A percentile compares a stretch with the other conserved stretches of the same genome.
These are phyloP conservation scores for Pseudogymnoascus sp. DNA, from an alignment of 2,329 filamentous ascomycete genomes.

Conservation along the genomic window DNA sequence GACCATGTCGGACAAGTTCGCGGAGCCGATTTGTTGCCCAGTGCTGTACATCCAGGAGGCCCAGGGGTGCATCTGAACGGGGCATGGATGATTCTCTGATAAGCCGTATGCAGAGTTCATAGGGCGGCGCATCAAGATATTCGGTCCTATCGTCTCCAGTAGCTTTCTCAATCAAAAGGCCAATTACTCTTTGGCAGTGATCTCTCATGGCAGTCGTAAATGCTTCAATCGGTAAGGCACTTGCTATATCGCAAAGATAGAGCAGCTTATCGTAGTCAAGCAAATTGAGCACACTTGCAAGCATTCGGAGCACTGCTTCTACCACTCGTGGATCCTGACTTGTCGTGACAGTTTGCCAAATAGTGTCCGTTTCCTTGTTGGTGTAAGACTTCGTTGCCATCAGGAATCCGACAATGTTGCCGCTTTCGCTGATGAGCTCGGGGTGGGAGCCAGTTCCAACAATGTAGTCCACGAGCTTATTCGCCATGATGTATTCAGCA, in stretches of 20 bases:
- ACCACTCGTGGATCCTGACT: slow-evolving; percentile 81
- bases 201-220: slow-evolving; percentile 56
- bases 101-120: slow-evolving; percentile 55
- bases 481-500: slow-evolving; percentile 59
- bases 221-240: slow-evolving; percentile 52
- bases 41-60: slow-evolving; percentile 53
- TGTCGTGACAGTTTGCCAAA: slow-evolving; percentile 76
- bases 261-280: slow-evolving; percentile 44
- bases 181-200: slow-evolving; percentile 52
- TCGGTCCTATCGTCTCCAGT: slow-evolving; percentile 27
- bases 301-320: slow-evolving; percentile 67
- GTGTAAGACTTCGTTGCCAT: slow-evolving; percentile 70
- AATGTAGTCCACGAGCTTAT: slow-evolving; percentile 75
- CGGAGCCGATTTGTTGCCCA: slow-evolving; percentile 56
- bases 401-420: slow-evolving; percentile 81
- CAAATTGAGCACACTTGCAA: slow-evolving; percentile 40
- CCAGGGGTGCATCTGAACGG: slow-evolving; percentile 44
- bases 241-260: slow-evolving; percentile 65
- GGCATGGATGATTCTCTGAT: slow-evolving; percentile 62
- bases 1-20: slow-evolving; percentile 50
- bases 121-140: slow-evolving; percentile 38
- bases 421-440: slow-evolving; percentile 73
- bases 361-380: slow-evolving; percentile 62
- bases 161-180: slow-evolving; percentile 39
- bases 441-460: slow-evolving; percentile 87